Conservation (phyloP, 495 filamentous ascomycete species). For the Podospora anserina region DNA sequence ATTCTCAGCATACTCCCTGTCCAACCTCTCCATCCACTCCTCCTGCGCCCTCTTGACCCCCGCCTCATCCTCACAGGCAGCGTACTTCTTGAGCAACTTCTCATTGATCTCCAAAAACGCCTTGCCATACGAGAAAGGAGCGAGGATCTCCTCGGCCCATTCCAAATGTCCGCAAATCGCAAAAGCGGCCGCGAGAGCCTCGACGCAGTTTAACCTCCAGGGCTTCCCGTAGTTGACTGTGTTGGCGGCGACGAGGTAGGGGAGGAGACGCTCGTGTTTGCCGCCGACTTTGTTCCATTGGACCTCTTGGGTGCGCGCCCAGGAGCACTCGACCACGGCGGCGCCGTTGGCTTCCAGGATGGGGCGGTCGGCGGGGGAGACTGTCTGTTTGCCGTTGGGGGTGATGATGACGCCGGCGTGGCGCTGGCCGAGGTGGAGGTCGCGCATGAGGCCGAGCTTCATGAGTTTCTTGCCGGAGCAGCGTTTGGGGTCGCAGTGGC, state of each 20-base stretch:
- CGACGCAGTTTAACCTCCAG: conserved; percentile 90
- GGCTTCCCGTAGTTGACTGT: conserved; percentile 96
- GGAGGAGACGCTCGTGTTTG: conserved; percentile 88
- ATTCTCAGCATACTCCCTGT: conserved; percentile 81
- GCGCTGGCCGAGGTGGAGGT: conserved; percentile 86
- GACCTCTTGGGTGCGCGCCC: conserved; percentile 88
- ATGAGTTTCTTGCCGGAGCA: conserved; percentile 95
- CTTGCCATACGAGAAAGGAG: conserved; percentile 81
- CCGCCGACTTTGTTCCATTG: conserved; percentile 89
- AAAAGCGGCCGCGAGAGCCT: conserved; percentile 89
- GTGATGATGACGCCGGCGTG: conserved; percentile 88
- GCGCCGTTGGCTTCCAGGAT: conserved; percentile 85
- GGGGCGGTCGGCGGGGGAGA: conserved; percentile 77
- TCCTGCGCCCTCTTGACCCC: conserved; percentile 84
- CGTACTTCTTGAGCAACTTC: conserved; percentile 77
- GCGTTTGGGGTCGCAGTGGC: conserved; percentile 94
- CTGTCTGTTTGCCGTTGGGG: conserved; percentile 80
- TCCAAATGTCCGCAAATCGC: conserved; percentile 86
- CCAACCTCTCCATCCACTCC: conserved; percentile 83
- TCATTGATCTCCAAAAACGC: conserved; percentile 87
- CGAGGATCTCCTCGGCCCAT: conserved; percentile 80
- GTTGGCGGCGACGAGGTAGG: conserved; percentile 95
- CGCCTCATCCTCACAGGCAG: conserved; percentile 75
- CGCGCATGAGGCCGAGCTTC: conserved; percentile 86
- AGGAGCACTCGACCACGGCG: conserved; percentile 95